phyloP scores from a whole-genome alignment of 208 protist species.

The Leishmania mexicana region DNA sequence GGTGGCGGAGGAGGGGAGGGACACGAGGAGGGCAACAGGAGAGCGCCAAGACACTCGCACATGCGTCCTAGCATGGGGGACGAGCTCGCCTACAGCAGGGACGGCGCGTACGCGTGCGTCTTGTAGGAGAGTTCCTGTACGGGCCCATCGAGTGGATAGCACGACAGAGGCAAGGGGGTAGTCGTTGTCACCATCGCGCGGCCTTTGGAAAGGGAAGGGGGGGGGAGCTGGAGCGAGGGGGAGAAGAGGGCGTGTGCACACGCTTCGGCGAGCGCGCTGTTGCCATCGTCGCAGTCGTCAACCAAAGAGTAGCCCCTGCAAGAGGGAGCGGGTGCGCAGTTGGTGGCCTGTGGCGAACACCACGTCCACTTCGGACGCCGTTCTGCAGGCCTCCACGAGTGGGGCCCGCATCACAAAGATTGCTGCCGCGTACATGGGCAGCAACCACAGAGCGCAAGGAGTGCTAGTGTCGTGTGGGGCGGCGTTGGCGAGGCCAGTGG shows the following conservation, averaged over 20 bases:
- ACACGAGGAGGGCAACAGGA: not conserved
- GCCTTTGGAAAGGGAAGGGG: not conserved
- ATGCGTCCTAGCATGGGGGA: not conserved
- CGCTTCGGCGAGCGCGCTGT: too few species aligned
- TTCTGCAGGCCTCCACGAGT: constrained; percentile 65
- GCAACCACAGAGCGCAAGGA: constrained; percentile 77
- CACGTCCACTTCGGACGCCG: constrained; percentile 52
- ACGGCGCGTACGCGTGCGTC: not conserved
- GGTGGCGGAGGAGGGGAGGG: not conserved
- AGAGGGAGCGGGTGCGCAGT: constrained; percentile 50
- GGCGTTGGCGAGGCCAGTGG: constrained; percentile 33
- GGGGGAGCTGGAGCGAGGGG: not conserved
- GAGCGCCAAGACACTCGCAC: not conserved
- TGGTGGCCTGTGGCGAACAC: constrained; percentile 71
- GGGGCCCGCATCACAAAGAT: constrained; percentile 84
- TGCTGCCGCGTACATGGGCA: constrained; percentile 75
- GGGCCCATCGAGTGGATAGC: not conserved
- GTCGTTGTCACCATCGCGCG: not conserved
- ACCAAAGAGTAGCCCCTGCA: constrained; percentile 77
- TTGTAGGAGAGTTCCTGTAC: not conserved
- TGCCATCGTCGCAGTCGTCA: not conserved
- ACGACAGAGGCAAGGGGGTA: not conserved
- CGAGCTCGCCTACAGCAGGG: not conserved
- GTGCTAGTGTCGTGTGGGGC: constrained; percentile 13
- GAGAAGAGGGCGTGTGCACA: not conserved